These are phyloP conservation scores for Candida smagusa DNA, from an alignment of 1,139 yeast genomes.

Conservation along the genomic window DNA sequence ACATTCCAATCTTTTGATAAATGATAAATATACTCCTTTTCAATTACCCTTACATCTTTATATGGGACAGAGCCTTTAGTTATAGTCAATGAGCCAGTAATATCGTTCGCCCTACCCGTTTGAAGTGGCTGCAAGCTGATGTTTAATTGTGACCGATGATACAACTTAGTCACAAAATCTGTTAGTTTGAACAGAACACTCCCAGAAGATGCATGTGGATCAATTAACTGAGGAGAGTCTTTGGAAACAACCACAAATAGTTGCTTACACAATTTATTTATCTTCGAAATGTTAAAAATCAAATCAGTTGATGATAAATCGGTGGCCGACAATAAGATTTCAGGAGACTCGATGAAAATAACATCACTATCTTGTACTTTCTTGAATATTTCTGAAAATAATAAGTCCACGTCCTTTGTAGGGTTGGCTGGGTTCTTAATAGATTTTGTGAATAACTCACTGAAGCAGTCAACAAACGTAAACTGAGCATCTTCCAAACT, in stretches of 20 bases:
- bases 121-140: slow-evolving; percentile 60
- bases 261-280: slow-evolving; percentile 35
- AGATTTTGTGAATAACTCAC: slow-evolving; percentile 33
- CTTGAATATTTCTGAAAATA: slow-evolving; percentile 19
- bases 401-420: slow-evolving; percentile 9
- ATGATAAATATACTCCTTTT: slow-evolving; percentile 64
- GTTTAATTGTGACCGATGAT: slow-evolving; percentile 49
- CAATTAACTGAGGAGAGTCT: slow-evolving; percentile 39
- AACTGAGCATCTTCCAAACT: slow-evolving; percentile 31
- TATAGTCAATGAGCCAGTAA: slow-evolving; percentile 68
- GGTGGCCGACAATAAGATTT: slow-evolving; percentile 46
- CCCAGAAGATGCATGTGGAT: slow-evolving; percentile 22
- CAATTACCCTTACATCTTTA: slow-evolving; percentile 33
- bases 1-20: slow-evolving; percentile 54
- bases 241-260: slow-evolving; percentile 34
- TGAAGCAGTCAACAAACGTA: slow-evolving; percentile 44
- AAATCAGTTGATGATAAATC: slow-evolving; percentile 29
- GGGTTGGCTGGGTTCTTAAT: slow-evolving; percentile 24
- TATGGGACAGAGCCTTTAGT: slow-evolving; percentile 41
- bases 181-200: slow-evolving; percentile 39
- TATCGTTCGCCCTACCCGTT: slow-evolving; percentile 82
- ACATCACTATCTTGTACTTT: slow-evolving; percentile 11
- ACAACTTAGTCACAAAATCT: slow-evolving; percentile 45
- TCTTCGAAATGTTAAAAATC: slow-evolving; percentile 29
- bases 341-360: slow-evolving; percentile 48